Conservation (phyloP, 495 filamentous ascomycete genomes). For the Delitschia confertaspora region DNA sequence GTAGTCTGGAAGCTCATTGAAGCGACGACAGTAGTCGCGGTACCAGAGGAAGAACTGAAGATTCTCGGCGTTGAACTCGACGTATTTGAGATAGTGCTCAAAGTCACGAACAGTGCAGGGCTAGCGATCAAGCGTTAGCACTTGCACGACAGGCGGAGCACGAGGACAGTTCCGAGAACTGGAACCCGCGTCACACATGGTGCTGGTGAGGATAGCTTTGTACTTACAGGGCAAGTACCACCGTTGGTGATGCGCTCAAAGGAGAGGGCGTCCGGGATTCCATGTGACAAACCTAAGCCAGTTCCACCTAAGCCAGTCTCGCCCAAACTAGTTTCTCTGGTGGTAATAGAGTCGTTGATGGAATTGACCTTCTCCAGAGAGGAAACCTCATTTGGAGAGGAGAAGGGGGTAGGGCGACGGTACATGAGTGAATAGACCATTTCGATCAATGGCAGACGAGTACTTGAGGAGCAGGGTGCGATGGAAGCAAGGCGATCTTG, state of each 20-base stretch:
- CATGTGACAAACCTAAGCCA: conserved; percentile 38
- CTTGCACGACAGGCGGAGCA: too few species aligned
- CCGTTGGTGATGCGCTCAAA: conserved; percentile 64
- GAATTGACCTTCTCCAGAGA: conserved; percentile 35
- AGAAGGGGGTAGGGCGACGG: conserved; percentile 38
- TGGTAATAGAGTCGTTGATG: conserved; percentile 35
- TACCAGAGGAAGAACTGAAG: conserved; percentile 75
- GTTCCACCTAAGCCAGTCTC: too few species aligned
- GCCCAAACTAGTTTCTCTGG: conserved; percentile 33
- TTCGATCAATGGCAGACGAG: too few species aligned
- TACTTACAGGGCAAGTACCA: conserved; percentile 70
- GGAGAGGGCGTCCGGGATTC: conserved; percentile 58
- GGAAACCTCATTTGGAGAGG: conserved; percentile 22
- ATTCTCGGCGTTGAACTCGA: conserved; percentile 67
- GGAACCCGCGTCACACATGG: background rate
- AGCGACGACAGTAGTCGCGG: conserved; percentile 55
- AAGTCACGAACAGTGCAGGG: conserved; percentile 67
- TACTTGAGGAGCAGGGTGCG: too few species aligned
- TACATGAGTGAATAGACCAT: conserved; percentile 47
- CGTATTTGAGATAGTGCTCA: conserved; percentile 69
- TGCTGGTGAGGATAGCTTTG: conserved; percentile 1
- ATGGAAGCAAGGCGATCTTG: too few species aligned
- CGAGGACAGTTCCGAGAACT: conserved; percentile 3
- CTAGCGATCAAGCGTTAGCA: conserved; percentile 38
- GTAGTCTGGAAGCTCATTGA: conserved; percentile 42